Conservation (phyloP, 2,329 filamentous ascomycete genomes). For the Conoideocrella luteorostrata region DNA sequence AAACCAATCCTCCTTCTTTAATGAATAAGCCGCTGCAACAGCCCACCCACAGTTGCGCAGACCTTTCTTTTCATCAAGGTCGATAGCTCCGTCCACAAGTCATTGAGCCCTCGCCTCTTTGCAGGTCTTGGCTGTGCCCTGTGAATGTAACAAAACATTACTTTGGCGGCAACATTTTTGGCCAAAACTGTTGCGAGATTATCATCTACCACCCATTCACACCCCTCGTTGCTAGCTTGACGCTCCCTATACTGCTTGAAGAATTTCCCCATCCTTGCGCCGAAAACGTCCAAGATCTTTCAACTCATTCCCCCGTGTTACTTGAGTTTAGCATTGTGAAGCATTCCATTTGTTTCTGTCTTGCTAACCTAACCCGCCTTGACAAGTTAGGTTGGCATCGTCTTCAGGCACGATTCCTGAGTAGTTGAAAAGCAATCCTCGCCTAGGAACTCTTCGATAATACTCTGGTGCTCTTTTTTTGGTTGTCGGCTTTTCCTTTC, state of each 20-base stretch:
- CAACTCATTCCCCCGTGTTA: too few relatives aligned
- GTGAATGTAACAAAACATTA: slow-evolving; percentile 4
- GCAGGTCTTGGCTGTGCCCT: neutral
- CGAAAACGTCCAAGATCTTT: too few relatives aligned
- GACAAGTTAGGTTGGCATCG: neutral
- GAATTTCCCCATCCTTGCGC: too few relatives aligned
- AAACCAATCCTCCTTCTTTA: too few relatives aligned
- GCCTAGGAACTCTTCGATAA: too few relatives aligned
- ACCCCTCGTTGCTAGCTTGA: neutral
- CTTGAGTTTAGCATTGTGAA: too few relatives aligned
- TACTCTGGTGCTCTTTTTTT: too few relatives aligned
- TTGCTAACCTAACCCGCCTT: neutral
- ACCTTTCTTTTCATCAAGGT: neutral
- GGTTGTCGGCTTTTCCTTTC: neutral
- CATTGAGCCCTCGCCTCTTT: neutral
- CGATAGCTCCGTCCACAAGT: neutral
- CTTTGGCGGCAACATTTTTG: neutral
- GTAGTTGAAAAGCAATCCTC: too few relatives aligned
- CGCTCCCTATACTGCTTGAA: too few relatives aligned
- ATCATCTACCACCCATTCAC: neutral
- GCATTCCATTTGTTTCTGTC: neutral
- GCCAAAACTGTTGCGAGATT: neutral
- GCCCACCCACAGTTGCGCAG: neutral
- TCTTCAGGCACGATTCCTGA: too few relatives aligned
- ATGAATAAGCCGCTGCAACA: neutral